A percentile compares a stretch with the other conserved stretches of the same genome.
Conservation (phyloP, 257 asterid species). For the Eustoma russellianum region DNA sequence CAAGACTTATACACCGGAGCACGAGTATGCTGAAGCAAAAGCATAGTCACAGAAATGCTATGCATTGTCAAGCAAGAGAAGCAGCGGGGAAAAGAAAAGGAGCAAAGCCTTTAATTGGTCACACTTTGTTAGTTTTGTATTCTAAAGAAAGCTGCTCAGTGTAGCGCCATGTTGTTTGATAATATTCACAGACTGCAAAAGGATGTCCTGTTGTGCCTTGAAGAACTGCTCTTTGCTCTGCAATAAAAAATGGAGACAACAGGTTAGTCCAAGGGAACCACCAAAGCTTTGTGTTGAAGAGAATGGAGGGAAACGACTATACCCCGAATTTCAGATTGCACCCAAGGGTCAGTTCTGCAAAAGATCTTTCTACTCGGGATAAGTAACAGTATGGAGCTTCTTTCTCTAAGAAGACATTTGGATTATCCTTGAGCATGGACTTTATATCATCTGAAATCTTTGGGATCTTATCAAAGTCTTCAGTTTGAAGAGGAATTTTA, state of each 20-base stretch:
- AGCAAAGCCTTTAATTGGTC: no score
- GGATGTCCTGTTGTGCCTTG: constrained; percentile 56
- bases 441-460: constrained; percentile 64
- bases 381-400: constrained; percentile 85
- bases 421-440: constrained; percentile 57
- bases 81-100: no score
- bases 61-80: no score
- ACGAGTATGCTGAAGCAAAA: no score
- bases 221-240: constrained; percentile 48
- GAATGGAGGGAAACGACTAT: constrained; percentile 2
- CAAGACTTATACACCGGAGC: no score
- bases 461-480: constrained; percentile 59
- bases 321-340: constrained; percentile 69
- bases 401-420: constrained; percentile 64
- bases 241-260: constrained; percentile 1
- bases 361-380: constrained; percentile 59
- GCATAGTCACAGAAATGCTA: no score
- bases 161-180: constrained; percentile 62
- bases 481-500: constrained; percentile 52
- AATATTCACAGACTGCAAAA: constrained; percentile 58
- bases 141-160: constrained; percentile 42
- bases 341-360: constrained; percentile 73
- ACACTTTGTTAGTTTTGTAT: no score
- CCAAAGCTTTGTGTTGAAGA: neutral
- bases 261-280: neutral